These are phyloP conservation scores for Cystobasidium pallidum DNA, from an alignment of 1,284 basidiomycete genomes.

Conservation along the genomic window DNA sequence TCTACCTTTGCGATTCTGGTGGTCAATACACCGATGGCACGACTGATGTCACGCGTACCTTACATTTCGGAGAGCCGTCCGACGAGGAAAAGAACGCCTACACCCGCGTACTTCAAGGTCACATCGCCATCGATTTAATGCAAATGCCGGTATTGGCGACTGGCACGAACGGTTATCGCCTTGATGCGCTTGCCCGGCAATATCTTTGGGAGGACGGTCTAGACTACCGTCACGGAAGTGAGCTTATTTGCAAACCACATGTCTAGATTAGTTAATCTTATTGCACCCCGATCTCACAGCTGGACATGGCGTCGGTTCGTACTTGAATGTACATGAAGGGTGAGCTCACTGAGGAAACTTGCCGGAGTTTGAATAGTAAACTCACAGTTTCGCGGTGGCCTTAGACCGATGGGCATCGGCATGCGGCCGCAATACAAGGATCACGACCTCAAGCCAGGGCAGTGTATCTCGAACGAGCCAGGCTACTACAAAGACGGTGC, in stretches of 20 bases:
- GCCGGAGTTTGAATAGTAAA: neutral
- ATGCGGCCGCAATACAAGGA: constrained; percentile 67
- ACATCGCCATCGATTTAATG: constrained; percentile 78
- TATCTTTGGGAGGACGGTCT: constrained; percentile 90
- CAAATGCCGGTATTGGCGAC: constrained; percentile 75
- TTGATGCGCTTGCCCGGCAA: constrained; percentile 82
- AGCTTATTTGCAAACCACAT: too few species aligned
- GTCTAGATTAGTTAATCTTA: too few species aligned
- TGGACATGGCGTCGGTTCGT: constrained; percentile 83
- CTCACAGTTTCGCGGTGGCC: neutral
- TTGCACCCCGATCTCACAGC: too few species aligned
- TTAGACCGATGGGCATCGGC: constrained; percentile 77
- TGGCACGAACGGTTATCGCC: constrained; percentile 74
- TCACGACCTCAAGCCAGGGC: constrained; percentile 73
- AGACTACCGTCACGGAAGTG: constrained; percentile 63
- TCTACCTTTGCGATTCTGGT: constrained; percentile 95
- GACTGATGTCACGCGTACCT: constrained; percentile 62
- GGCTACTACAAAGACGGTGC: constrained; percentile 91
- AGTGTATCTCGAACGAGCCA: constrained; percentile 89
- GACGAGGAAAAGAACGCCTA: constrained; percentile 83
- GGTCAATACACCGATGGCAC: constrained; percentile 89
- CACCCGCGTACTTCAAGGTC: constrained; percentile 92
- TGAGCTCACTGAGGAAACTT: neutral
- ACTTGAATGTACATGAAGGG: constrained; percentile 90
- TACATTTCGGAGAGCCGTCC: constrained; percentile 89